Conservation (phyloP, 805 yeast genomes). For the Saccharomyces kudriavzevii region DNA sequence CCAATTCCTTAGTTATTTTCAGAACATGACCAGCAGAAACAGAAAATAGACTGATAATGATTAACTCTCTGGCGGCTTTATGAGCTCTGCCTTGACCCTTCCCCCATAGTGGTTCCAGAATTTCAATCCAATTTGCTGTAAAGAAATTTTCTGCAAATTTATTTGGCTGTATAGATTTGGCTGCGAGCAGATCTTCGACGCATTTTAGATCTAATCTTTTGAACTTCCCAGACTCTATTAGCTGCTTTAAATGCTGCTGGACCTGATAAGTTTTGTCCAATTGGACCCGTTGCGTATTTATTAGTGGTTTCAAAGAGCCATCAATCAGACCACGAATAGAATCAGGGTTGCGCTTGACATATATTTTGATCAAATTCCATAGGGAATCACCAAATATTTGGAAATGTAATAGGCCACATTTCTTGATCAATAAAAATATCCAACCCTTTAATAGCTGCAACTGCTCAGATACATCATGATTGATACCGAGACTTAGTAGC, state of each 20-base stretch:
- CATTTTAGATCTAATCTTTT: constrained; percentile 37
- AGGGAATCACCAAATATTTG: constrained; percentile 50
- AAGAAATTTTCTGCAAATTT: constrained; percentile 50
- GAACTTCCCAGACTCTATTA: constrained; percentile 43
- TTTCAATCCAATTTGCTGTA: constrained; percentile 47
- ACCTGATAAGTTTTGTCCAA: constrained; percentile 33
- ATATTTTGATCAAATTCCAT: constrained; percentile 59
- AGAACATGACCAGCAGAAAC: constrained; percentile 38
- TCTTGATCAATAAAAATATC: constrained; percentile 45
- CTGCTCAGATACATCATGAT: constrained; percentile 55
- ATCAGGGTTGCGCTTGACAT: constrained; percentile 37
- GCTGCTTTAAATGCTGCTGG: constrained; percentile 44
- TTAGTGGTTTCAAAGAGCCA: constrained; percentile 36
- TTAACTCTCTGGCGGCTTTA: constrained; percentile 38
- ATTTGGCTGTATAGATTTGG: constrained; percentile 19
- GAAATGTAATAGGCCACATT: constrained; percentile 46
- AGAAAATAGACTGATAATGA: constrained; percentile 45
- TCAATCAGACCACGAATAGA: constrained; percentile 46
- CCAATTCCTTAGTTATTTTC: constrained; percentile 35
- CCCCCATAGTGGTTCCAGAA: constrained; percentile 48
- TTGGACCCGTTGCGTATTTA: constrained; percentile 25
- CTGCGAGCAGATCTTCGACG: constrained; percentile 36
- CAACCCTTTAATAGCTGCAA: constrained; percentile 38
- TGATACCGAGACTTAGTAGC: constrained; percentile 63
- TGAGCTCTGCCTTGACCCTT: constrained; percentile 50